phyloP scores from a whole-genome alignment of 441 rosid genomes.

The Eutrema salsugineum region DNA sequence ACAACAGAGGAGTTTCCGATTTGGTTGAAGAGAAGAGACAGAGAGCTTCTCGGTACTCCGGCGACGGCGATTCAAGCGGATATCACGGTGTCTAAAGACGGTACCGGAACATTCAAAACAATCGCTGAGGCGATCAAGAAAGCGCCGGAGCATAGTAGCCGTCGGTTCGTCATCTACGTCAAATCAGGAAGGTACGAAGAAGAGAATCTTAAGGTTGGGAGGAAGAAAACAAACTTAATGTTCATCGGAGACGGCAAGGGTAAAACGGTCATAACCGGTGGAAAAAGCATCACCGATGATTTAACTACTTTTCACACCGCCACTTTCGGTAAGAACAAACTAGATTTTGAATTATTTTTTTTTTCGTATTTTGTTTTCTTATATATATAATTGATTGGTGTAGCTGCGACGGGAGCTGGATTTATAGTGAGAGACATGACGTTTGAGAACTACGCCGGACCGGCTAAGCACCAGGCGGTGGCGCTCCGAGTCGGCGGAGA shows the following conservation, averaged over 20 bases:
- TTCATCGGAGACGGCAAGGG: slow-evolving; percentile 96
- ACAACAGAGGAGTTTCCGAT: slow-evolving; percentile 40
- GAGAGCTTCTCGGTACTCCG: slow-evolving; percentile 57
- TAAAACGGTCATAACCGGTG: slow-evolving; percentile 65
- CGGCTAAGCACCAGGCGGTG: slow-evolving; percentile 88
- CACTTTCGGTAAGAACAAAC: slow-evolving; percentile 53
- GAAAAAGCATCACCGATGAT: slow-evolving; percentile 48
- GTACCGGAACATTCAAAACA: slow-evolving; percentile 69
- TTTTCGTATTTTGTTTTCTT: neutral
- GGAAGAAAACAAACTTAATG: slow-evolving; percentile 81
- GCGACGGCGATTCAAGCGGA: slow-evolving; percentile 68
- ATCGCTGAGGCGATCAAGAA: slow-evolving; percentile 82
- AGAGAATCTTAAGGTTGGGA: slow-evolving; percentile 68
- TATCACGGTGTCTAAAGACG: slow-evolving; percentile 71
- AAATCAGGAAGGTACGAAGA: slow-evolving; percentile 96
- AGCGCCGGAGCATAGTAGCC: slow-evolving; percentile 67
- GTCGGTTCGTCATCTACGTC: slow-evolving; percentile 70
- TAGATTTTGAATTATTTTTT: too few relatives aligned
- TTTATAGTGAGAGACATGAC: slow-evolving; percentile 86
- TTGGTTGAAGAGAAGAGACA: slow-evolving; percentile 69
- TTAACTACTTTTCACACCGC: slow-evolving; percentile 97
- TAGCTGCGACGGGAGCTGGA: slow-evolving; percentile 92
- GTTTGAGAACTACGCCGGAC: slow-evolving; percentile 87
- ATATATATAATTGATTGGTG: neutral
- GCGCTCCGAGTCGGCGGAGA: slow-evolving; percentile 91